These are phyloP conservation scores for Entoloma clypeatum DNA, from an alignment of 1,284 basidiomycete genomes.

Conservation along the genomic window DNA sequence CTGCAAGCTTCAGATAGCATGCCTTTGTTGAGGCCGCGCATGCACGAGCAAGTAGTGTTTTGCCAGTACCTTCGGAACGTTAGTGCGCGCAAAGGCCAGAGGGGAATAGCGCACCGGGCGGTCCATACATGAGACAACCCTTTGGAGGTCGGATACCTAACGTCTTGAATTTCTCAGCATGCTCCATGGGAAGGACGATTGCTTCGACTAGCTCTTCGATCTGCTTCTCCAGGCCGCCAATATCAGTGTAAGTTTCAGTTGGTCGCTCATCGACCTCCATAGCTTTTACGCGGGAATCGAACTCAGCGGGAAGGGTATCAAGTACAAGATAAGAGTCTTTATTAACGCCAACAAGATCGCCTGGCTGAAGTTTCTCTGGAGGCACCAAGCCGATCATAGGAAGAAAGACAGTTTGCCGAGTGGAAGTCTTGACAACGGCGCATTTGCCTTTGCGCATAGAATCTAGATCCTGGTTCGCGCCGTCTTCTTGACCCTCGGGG, in stretches of 20 bases:
- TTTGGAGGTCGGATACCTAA: slow-evolving; percentile 98
- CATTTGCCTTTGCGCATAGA: slow-evolving; percentile 96
- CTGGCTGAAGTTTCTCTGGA: slow-evolving; percentile 82
- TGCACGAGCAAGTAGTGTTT: slow-evolving; percentile 95
- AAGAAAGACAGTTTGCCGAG: slow-evolving; percentile 96
- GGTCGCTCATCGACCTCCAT: slow-evolving; percentile 99
- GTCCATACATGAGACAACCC: slow-evolving; percentile 94
- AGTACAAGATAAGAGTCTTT: slow-evolving; percentile 99
- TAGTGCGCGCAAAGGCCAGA: not conserved
- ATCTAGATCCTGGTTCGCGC: slow-evolving; percentile 91
- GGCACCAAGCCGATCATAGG: slow-evolving; percentile 97
- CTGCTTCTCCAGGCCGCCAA: slow-evolving; percentile 98
- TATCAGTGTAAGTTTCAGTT: slow-evolving; percentile 97
- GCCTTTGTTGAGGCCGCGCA: slow-evolving; percentile 98
- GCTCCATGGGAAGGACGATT: slow-evolving; percentile 86
- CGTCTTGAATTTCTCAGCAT: slow-evolving; percentile 96
- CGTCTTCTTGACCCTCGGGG: slow-evolving; percentile 89
- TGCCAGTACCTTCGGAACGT: slow-evolving; percentile 73
- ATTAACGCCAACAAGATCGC: slow-evolving; percentile 97
- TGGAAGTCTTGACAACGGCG: slow-evolving; percentile 98
- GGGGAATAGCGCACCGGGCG: slow-evolving; percentile 62
- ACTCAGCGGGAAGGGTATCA: slow-evolving; percentile 95
- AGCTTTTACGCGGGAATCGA: slow-evolving; percentile 97
- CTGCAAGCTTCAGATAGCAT: slow-evolving; percentile 97
- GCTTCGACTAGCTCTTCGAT: slow-evolving; percentile 98